These are phyloP conservation scores for Auxenochlorella pyrenoidosa DNA, from an alignment of 139 green algal species.

Conservation along the genomic window DNA sequence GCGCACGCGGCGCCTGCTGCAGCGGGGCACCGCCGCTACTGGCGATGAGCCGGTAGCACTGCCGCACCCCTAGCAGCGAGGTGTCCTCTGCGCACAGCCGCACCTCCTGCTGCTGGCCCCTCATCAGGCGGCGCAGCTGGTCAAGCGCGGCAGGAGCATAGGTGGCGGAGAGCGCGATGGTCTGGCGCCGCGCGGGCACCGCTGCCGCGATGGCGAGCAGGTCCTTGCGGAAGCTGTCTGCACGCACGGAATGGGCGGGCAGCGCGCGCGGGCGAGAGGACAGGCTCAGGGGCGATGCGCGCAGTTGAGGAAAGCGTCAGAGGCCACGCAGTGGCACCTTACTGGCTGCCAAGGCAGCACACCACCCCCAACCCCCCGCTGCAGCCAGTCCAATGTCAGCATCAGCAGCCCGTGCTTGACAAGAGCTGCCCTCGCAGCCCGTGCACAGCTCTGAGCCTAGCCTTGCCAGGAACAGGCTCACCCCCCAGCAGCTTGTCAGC, in stretches of 20 bases:
- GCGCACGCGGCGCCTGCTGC: slow-evolving; percentile 32
- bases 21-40: background rate
- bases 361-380: background rate
- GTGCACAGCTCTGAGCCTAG: slow-evolving; percentile 14
- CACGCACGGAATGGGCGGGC: background rate
- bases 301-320: background rate
- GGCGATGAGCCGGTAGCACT: slow-evolving; percentile 69
- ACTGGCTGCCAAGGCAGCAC: background rate
- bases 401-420: too few species aligned
- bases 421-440: slow-evolving; percentile 30
- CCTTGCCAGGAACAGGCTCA: background rate
- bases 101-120: slow-evolving; percentile 54
- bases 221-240: slow-evolving; percentile 34
- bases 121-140: slow-evolving; percentile 61
- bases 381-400: too few species aligned
- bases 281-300: background rate
- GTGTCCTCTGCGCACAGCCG: slow-evolving; percentile 63
- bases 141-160: slow-evolving; percentile 64
- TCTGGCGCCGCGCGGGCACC: slow-evolving; percentile 48
- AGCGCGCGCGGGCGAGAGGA: background rate
- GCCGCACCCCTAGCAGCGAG: slow-evolving; percentile 67
- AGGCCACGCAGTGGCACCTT: background rate
- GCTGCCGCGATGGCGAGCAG: slow-evolving; percentile 11
- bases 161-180: slow-evolving; percentile 82
- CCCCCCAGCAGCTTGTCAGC: slow-evolving; percentile 78